A percentile compares a stretch with the other conserved stretches of the same genome.
These are phyloP conservation scores for Pythium biforme DNA, from an alignment of 352 stramenopile species.

Conservation along the genomic window DNA sequence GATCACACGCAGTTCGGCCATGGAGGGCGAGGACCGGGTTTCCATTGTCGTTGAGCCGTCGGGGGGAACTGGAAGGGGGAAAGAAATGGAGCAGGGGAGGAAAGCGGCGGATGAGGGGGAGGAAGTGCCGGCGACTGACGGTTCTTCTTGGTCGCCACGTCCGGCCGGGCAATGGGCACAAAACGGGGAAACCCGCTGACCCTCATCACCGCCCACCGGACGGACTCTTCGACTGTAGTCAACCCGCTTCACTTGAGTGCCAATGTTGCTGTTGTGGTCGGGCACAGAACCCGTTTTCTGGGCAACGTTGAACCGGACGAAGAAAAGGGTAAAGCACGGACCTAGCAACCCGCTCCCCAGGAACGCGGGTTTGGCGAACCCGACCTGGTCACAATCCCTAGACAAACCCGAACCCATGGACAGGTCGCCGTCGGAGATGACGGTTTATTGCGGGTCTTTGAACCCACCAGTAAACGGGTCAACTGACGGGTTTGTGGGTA, in stretches of 20 bases:
- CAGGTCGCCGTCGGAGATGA: too few relatives aligned
- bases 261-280: background rate
- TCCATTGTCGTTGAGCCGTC: conserved; percentile 43
- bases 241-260: conserved; percentile 28
- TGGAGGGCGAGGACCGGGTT: conserved; percentile 80
- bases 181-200: conserved; percentile 29
- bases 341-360: conserved; percentile 18
- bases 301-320: conserved; percentile 10
- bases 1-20: conserved; percentile 67
- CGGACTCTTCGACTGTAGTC: background rate
- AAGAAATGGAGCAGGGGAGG: background rate
- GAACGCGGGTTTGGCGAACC: conserved; percentile 14
- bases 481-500: background rate
- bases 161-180: conserved; percentile 26
- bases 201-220: conserved; percentile 21
- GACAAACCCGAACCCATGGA: conserved; percentile 8
- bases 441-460: too few relatives aligned
- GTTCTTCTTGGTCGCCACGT: conserved; percentile 21
- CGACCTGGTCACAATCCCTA: conserved; percentile 18
- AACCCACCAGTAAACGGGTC: background rate
- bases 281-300: conserved; percentile 20
- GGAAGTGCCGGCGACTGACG: conserved; percentile 20
- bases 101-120: conserved; percentile 11
- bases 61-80: background rate
- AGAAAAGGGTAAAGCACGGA: conserved; percentile 23